Percentiles rank a stretch among this genome's conserved stretches.
phyloP scores from a whole-genome alignment of 192 early-diverging fungal genomes.

The Coemansia sp. region DNA sequence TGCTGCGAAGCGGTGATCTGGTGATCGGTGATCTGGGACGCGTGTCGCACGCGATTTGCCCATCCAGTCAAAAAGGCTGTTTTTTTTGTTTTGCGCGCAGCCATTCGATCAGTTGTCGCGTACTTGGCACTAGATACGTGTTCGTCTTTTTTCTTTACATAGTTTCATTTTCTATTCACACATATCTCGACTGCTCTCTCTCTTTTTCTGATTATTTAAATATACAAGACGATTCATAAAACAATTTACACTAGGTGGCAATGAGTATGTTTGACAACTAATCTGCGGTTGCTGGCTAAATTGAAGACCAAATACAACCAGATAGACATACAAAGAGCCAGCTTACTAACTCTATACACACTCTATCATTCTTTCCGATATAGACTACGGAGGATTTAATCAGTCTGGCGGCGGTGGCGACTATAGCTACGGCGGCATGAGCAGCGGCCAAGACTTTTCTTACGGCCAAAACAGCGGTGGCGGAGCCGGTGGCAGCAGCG shows the following conservation, averaged over 20 bases:
- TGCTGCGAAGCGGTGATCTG: neutral
- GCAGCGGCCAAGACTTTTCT: conserved; percentile 24
- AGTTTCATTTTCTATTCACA: neutral
- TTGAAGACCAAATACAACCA: too few species aligned
- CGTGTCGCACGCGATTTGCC: neutral
- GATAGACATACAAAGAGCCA: too few species aligned
- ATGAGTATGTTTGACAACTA: conserved; percentile 7
- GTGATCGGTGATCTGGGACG: conserved; percentile 1
- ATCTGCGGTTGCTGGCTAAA: too few species aligned
- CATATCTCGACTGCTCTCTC: neutral
- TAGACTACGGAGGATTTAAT: conserved; percentile 28
- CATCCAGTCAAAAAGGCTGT: neutral
- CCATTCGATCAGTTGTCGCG: neutral
- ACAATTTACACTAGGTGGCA: neutral
- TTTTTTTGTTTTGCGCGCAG: conserved; percentile 5
- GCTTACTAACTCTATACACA: too few species aligned
- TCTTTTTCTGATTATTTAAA: neutral
- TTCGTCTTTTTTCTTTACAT: neutral
- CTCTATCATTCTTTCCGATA: neutral
- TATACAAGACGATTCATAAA: neutral
- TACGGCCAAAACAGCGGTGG: conserved; percentile 15
- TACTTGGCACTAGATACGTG: neutral
- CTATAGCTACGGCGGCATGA: conserved; percentile 16
- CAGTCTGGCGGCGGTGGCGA: conserved; percentile 14
- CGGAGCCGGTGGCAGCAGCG: conserved; percentile 37